A percentile compares a stretch with the other conserved stretches of the same genome.
Evolutionary conservation across 176 grass and related monocot species (phyloP).

Genomic region (Oryza coarctata): DNA sequence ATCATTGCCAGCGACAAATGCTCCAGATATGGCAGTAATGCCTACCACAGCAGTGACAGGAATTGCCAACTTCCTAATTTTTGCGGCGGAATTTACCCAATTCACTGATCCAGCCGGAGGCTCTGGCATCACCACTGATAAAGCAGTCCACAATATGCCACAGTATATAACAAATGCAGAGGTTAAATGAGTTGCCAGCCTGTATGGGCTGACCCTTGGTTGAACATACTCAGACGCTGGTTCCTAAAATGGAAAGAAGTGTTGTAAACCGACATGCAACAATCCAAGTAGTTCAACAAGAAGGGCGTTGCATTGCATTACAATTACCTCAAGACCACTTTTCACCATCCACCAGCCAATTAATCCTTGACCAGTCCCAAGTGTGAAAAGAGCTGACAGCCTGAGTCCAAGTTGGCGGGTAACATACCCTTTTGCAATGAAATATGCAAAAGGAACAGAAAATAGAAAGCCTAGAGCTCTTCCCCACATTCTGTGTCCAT

Average conservation of each 20-base stretch:
- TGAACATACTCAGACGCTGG: constrained; percentile 88
- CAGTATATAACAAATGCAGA: constrained; percentile 96
- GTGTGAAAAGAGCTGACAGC: constrained; percentile 73
- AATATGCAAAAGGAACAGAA: constrained; percentile 80
- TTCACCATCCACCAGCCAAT: constrained; percentile 99
- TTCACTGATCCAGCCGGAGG: constrained; percentile 69
- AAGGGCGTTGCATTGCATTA: constrained; percentile 8
- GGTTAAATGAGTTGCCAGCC: constrained; percentile 88
- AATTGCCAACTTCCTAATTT: constrained; percentile 69
- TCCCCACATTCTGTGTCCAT: constrained; percentile 98
- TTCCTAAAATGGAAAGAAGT: constrained; percentile 53
- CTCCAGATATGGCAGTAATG: constrained; percentile 86
- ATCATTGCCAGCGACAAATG: constrained; percentile 97
- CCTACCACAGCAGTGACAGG: constrained; percentile 78
- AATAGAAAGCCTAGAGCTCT: constrained; percentile 82
- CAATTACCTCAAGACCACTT: constrained; percentile 89
- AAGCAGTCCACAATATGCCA: constrained; percentile 92
- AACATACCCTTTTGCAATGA: constrained; percentile 88
- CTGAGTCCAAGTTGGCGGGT: constrained; percentile 81
- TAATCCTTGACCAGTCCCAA: constrained; percentile 82
- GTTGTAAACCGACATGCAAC: constrained; percentile 4
- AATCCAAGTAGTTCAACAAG: constrained; percentile 4
- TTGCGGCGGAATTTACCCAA: constrained; percentile 74
- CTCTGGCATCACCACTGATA: constrained; percentile 88
- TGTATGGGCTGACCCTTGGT: constrained; percentile 90